Base-by-base conservation (phyloP, 2,329 filamentous ascomycete species). In the Talaromyces islandicus region DNA sequence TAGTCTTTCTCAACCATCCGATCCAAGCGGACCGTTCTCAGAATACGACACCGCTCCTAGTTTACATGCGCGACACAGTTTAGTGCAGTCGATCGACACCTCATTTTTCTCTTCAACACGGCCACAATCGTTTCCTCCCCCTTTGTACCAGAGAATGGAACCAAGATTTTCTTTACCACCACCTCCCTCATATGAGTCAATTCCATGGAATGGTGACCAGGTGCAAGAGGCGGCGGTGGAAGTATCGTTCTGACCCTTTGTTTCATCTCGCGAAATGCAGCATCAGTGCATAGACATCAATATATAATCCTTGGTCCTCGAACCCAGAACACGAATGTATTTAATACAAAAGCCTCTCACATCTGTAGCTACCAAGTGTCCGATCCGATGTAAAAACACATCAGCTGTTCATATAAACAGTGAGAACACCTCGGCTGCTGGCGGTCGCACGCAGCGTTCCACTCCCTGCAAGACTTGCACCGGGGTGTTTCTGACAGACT, bases 301-400 rank as follows among this genome's bases (percentile, higher is more conserved):
- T n/a, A n/a, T 12, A 52, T 50, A 50, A 12, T 25, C 21, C 7
- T 21, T 24, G 43, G 10, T 12, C 19, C 43, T 50, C 12, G 43
- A 38, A 38, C n/a, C 14, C 35, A 38, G 35, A 38, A 5, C 17
- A 7, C 17, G 17, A 38, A 38, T 38, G 7, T n/a, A 38, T 6
- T 24, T 46, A 24, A 9, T 6, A 46, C 43, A 19, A 19, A 24
- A 43, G 3, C 19, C 24, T 21, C 9, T 46, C 7, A 2, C 11
- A 21, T 46, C 21, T 52, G 11, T 50, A 25, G 11, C 10, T 12
- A 25, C 9, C 2, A 14, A 9, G 21, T 35, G 30, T 35, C 48
- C 11, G 54, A 24, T 19, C 55, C 59, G 19, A 60, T 60, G 57
- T 60, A 60, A 30, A 60, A 60, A 11, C 59, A 60, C 59, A 60